Conservation (phyloP, 495 filamentous ascomycete species). For the Aspergillus diversus region DNA sequence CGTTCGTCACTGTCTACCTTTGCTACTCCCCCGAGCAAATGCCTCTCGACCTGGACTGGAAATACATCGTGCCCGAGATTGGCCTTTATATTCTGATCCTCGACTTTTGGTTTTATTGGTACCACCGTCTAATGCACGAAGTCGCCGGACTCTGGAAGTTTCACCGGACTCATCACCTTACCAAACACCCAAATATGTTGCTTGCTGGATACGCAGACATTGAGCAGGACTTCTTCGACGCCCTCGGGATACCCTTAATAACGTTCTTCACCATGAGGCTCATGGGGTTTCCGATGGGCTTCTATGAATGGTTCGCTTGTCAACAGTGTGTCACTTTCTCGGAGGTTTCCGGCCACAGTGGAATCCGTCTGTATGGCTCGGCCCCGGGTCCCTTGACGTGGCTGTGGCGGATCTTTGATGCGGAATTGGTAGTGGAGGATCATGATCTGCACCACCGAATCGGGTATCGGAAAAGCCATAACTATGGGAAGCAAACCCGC, state of each 20-base stretch:
- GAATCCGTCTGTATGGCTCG: constrained; percentile 38
- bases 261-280: constrained; percentile 36
- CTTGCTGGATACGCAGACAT: constrained; percentile 48
- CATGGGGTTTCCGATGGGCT: constrained; percentile 44
- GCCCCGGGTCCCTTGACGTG: constrained; percentile 41
- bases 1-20: constrained; percentile 27
- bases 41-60: constrained; percentile 30
- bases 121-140: constrained; percentile 49
- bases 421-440: constrained; percentile 48
- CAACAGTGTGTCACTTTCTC: constrained; percentile 46
- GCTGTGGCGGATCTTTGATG: constrained; percentile 36
- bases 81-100: constrained; percentile 46
- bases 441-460: constrained; percentile 50
- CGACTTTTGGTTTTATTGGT: constrained; percentile 53
- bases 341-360: constrained; percentile 46
- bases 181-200: constrained; percentile 47
- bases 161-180: constrained; percentile 49
- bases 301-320: constrained; percentile 51
- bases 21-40: constrained; percentile 25
- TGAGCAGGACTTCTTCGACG: constrained; percentile 50
- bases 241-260: constrained; percentile 43
- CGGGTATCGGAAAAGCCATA: constrained; percentile 48
- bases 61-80: constrained; percentile 41
- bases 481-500: constrained; percentile 49
- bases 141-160: constrained; percentile 44